These are phyloP conservation scores for Aspergillus coremiiformis DNA, from an alignment of 495 filamentous ascomycete species.

Conservation along the genomic window DNA sequence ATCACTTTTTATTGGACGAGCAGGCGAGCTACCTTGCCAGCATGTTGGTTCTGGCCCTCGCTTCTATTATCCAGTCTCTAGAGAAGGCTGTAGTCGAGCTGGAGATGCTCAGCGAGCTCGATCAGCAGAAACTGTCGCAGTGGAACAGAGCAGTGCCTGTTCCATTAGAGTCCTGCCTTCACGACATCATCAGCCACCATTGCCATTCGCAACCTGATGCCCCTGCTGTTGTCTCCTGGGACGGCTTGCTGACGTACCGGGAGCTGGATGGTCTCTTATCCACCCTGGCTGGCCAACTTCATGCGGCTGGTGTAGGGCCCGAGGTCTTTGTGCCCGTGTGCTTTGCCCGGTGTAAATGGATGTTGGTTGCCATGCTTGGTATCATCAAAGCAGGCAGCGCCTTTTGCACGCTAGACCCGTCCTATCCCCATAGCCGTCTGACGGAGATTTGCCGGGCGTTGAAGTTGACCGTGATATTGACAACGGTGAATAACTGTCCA, in stretches of 20 bases:
- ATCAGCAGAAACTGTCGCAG: no score
- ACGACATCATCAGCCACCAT: neutral
- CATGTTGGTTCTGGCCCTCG: no score
- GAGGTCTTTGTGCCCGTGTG: constrained; percentile 18
- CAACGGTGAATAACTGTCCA: no score
- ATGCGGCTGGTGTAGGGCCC: neutral
- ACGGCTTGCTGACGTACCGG: neutral
- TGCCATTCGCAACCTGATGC: neutral
- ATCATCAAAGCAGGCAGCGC: constrained; percentile 42
- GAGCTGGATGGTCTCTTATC: neutral
- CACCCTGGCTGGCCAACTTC: neutral
- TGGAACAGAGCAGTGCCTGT: no score
- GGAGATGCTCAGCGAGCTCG: no score
- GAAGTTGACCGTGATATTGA: no score
- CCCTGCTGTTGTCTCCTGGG: neutral
- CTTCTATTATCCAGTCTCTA: no score
- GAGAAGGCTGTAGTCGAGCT: no score
- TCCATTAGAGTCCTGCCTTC: no score
- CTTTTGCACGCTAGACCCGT: constrained; percentile 35
- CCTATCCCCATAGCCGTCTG: constrained; percentile 30
- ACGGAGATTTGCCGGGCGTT: no score
- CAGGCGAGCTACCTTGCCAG: no score
- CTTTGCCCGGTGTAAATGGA: constrained; percentile 30
- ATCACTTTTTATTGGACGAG: no score
- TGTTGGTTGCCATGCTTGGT: constrained; percentile 38